Conservation (phyloP, 2,329 filamentous ascomycete species). For the Fusarium subtropicale region DNA sequence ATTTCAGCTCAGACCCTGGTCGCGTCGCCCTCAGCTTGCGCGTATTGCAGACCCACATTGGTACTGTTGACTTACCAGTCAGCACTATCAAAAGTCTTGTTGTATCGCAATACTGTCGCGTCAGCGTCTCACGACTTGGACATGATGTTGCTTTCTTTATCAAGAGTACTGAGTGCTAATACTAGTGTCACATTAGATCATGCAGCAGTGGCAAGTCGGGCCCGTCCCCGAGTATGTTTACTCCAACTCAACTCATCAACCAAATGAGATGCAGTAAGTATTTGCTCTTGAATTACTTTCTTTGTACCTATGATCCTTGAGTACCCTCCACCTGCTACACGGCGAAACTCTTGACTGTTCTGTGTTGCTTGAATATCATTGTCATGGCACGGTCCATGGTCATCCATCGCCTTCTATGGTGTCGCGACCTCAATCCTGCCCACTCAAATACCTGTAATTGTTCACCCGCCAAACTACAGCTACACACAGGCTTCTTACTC, state of each 20-base stretch:
- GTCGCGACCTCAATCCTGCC: conserved; percentile 4
- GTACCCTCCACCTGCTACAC: conserved; percentile 30
- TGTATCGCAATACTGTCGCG: conserved; percentile 25
- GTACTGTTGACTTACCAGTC: conserved; percentile 36
- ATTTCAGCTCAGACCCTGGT: conserved; percentile 42
- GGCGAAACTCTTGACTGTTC: conserved; percentile 31
- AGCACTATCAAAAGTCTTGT: conserved; percentile 30
- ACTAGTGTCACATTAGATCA: conserved; percentile 57
- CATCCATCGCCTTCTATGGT: neutral
- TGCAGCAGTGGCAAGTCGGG: conserved; percentile 72
- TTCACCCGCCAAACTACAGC: conserved; percentile 28
- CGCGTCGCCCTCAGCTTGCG: conserved; percentile 44
- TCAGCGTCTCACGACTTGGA: conserved; percentile 24
- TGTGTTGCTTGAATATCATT: conserved; percentile 34
- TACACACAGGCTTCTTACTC: conserved; percentile 29
- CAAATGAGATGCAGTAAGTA: conserved; percentile 71
- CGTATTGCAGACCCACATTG: conserved; percentile 44
- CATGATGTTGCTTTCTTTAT: conserved; percentile 23
- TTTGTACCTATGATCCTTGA: conserved; percentile 36
- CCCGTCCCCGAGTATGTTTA: conserved; percentile 70
- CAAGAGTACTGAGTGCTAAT: conserved; percentile 33
- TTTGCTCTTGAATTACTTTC: conserved; percentile 56
- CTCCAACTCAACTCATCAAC: conserved; percentile 64
- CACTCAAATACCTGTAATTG: conserved; percentile 36
- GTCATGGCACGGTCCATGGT: neutral